phyloP scores from a whole-genome alignment of 139 green algal genomes.

The Diplosphaera chodatii region DNA sequence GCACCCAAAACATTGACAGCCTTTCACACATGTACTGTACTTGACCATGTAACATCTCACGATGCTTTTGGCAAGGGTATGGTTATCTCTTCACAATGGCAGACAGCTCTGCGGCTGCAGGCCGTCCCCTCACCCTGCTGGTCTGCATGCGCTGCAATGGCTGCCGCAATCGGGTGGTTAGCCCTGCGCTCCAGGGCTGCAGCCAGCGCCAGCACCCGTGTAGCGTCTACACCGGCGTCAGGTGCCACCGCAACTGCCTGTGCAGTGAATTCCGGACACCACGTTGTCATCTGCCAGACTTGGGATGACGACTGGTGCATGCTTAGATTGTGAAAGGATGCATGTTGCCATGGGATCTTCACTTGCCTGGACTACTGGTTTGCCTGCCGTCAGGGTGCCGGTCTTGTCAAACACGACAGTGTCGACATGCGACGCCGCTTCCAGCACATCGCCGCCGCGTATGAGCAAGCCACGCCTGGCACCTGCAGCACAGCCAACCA shows the following conservation, averaged over 20 bases:
- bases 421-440: constrained; percentile 62
- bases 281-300: too few species aligned
- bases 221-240: neutral
- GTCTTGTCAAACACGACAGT: constrained; percentile 95
- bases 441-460: constrained; percentile 74
- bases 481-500: neutral
- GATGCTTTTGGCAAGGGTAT: too few species aligned
- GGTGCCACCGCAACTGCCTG: neutral
- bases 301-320: too few species aligned
- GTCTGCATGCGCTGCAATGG: constrained; percentile 23
- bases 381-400: constrained; percentile 81
- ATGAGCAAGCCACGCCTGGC: constrained; percentile 68
- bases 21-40: neutral
- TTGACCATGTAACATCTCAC: too few species aligned
- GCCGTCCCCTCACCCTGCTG: constrained; percentile 10
- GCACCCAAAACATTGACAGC: neutral
- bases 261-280: too few species aligned
- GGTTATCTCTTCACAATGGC: too few species aligned
- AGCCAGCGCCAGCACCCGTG: constrained; percentile 57
- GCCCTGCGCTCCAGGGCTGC: constrained; percentile 65
- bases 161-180: constrained; percentile 66
- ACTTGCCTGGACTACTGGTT: constrained; percentile 35
- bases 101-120: too few species aligned
- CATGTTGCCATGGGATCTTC: too few species aligned
- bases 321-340: too few species aligned